Conservation (phyloP, 2,329 filamentous ascomycete species). For the Curvularia hawaiiensis region DNA sequence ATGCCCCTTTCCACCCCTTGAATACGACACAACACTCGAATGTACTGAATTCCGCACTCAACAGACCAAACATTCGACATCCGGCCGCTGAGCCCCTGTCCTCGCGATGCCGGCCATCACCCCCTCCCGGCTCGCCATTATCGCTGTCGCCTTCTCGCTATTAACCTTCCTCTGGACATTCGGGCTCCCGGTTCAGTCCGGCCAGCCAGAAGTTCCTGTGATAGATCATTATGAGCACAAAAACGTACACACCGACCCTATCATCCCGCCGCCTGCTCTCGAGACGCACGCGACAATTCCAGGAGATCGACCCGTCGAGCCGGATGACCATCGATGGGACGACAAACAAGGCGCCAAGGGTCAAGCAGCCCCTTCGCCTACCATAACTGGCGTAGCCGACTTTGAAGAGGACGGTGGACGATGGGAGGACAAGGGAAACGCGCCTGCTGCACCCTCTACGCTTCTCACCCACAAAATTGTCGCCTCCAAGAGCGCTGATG, state of each 20-base stretch:
- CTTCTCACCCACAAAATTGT: conserved; percentile 9
- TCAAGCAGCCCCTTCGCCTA: conserved; percentile 7
- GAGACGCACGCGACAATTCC: conserved; percentile 16
- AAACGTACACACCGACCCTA: conserved; percentile 26
- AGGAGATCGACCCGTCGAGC: conserved; percentile 13
- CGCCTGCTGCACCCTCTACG: conserved; percentile 16
- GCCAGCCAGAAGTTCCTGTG: conserved; percentile 26
- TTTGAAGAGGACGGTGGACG: conserved; percentile 29
- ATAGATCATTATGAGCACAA: conserved; percentile 31
- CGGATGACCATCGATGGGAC: conserved; percentile 23
- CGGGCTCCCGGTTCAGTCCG: conserved; percentile 30
- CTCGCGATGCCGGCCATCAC: conserved; percentile 40
- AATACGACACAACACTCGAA: neutral
- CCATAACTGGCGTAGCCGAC: conserved; percentile 15
- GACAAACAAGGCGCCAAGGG: conserved; percentile 12
- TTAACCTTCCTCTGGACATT: conserved; percentile 42
- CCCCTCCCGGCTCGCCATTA: conserved; percentile 38
- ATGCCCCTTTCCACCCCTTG: conserved; percentile 1
- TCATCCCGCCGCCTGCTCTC: conserved; percentile 27
- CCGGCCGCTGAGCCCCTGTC: conserved; percentile 2
- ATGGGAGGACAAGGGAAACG: conserved; percentile 23
- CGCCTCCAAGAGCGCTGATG: conserved; percentile 4
- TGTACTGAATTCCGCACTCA: neutral
- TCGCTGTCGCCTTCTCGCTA: conserved; percentile 34
- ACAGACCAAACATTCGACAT: neutral